Conservation (phyloP, 2,329 filamentous ascomycete genomes). For the Colletotrichum spinosum region DNA sequence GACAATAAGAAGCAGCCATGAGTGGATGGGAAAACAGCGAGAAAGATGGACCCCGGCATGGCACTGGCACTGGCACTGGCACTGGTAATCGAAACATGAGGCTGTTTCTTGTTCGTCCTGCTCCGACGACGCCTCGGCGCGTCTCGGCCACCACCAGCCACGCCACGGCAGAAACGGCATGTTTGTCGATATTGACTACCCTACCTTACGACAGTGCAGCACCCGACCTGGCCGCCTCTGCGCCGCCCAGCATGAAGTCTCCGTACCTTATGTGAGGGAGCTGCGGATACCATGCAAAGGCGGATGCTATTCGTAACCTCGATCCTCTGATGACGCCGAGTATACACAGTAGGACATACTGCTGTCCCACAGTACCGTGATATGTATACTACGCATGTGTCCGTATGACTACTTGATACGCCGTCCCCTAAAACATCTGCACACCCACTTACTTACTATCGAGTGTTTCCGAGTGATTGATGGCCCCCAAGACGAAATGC, state of each 20-base stretch:
- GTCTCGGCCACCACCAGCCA: not conserved
- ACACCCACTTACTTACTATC: not conserved
- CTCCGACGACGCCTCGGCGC: constrained; percentile 30
- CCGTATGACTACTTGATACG: not conserved
- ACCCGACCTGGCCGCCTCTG: constrained; percentile 3
- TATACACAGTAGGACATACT: too few relatives aligned
- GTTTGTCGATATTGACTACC: constrained; percentile 34
- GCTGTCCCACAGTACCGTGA: too few relatives aligned
- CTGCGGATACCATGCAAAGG: constrained; percentile 4
- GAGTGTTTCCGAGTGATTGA: too few relatives aligned
- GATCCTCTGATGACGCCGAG: not conserved
- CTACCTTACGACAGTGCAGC: constrained; percentile 21
- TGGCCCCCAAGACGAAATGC: too few relatives aligned
- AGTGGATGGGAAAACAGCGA: too few relatives aligned
- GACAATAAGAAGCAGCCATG: too few relatives aligned
- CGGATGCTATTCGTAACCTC: constrained; percentile 23
- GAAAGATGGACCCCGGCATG: not conserved
- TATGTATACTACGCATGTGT: too few relatives aligned
- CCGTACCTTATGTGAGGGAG: constrained; percentile 24
- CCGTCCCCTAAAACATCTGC: not conserved
- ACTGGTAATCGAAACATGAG: constrained; percentile 47
- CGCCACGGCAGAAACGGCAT: constrained; percentile 26
- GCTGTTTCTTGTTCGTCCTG: constrained; percentile 44
- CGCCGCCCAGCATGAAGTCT: constrained; percentile 8
- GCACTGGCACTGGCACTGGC: constrained; percentile 25